Percentiles rank a stretch among this genome's conserved stretches.
Conservation (phyloP, 202 grass and related monocot species). For the Elaeis oleifera region DNA sequence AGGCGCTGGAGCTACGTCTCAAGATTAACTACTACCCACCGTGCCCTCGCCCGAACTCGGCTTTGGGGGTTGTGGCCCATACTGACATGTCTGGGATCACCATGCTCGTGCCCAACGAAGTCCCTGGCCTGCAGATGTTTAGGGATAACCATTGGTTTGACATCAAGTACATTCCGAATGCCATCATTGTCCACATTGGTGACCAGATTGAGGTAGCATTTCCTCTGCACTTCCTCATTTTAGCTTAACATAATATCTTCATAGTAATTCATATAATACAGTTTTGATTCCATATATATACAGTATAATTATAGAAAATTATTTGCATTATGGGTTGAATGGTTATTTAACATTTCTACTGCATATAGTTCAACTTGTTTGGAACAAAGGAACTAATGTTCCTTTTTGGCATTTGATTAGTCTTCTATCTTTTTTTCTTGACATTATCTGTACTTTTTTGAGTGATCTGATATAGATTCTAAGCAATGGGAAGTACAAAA, state of each 20-base stretch:
- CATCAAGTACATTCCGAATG: constrained; percentile 41
- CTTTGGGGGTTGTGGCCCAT: constrained; percentile 58
- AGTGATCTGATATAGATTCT: constrained; percentile 25
- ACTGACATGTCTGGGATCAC: constrained; percentile 66
- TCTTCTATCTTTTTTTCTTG: not conserved
- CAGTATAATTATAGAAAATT: too few relatives aligned
- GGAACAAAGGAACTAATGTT: not conserved
- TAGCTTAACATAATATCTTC: too few relatives aligned
- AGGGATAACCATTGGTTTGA: constrained; percentile 50
- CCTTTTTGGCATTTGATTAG: not conserved
- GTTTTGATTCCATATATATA: too few relatives aligned
- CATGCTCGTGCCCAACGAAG: constrained; percentile 59
- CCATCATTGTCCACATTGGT: constrained; percentile 64
- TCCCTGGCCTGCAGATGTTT: constrained; percentile 59
- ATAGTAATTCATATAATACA: too few relatives aligned
- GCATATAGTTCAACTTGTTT: too few relatives aligned
- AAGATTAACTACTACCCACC: constrained; percentile 92
- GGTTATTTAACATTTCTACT: too few relatives aligned
- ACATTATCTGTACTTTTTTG: not conserved
- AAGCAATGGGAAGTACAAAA: constrained; percentile 78
- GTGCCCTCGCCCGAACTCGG: constrained; percentile 61
- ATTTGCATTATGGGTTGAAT: too few relatives aligned
- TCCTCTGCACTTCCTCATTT: too few relatives aligned
- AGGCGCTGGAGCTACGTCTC: constrained; percentile 36
- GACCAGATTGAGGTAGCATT: constrained; percentile 66